Evolutionary conservation across 352 stramenopile species (phyloP).

Genomic region (Saprolegnia diclina): DNA sequence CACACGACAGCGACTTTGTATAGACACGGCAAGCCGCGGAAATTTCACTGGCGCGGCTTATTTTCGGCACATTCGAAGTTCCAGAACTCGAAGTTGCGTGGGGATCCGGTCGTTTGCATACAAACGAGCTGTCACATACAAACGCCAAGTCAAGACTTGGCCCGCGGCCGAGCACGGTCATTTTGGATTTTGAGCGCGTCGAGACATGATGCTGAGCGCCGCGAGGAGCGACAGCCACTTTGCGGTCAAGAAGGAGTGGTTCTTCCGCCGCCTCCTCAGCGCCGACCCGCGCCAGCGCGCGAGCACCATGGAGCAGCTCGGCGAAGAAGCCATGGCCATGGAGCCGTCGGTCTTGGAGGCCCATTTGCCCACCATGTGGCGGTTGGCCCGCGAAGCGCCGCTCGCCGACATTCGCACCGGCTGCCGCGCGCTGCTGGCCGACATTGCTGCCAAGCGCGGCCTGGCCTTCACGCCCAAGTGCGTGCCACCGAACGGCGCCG

Average conservation of each 20-base stretch:
- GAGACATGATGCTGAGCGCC: conserved; percentile 9
- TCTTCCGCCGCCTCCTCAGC: conserved; percentile 74
- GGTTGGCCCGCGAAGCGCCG: conserved; percentile 57
- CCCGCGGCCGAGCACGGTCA: background rate
- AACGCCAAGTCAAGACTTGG: background rate
- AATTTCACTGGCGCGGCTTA: background rate
- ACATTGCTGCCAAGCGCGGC: conserved; percentile 42
- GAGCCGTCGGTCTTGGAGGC: conserved; percentile 39
- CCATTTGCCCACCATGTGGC: conserved; percentile 64
- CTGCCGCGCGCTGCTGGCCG: conserved; percentile 40
- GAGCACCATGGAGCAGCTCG: conserved; percentile 29
- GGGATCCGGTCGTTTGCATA: background rate
- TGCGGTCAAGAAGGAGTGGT: conserved; percentile 65
- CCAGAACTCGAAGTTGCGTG: background rate
- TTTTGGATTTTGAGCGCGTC: conserved; percentile 17
- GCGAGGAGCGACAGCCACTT: conserved; percentile 34
- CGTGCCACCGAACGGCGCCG: conserved; percentile 8
- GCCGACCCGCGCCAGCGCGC: conserved; percentile 46
- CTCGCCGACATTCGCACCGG: conserved; percentile 58
- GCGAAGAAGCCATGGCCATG: conserved; percentile 43
- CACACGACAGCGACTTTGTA: background rate
- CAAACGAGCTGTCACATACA: background rate
- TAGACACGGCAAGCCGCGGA: background rate
- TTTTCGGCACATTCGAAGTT: background rate
- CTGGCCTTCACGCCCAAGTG: conserved; percentile 33